These are phyloP conservation scores for Camellia oleifera DNA, from an alignment of 179 eudicot species.

Conservation along the genomic window DNA sequence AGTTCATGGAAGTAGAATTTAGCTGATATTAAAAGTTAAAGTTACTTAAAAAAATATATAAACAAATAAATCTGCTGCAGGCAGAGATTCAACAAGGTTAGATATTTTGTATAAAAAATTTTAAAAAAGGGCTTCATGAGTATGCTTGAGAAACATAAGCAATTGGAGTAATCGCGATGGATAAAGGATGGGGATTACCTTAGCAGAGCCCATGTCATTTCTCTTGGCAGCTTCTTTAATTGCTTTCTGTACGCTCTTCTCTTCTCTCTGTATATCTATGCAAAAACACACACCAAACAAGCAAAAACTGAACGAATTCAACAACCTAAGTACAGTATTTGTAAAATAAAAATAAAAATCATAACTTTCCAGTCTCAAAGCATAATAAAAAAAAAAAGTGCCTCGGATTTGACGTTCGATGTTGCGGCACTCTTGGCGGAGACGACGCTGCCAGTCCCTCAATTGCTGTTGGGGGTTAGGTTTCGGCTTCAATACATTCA, in stretches of 20 bases:
- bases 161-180: background rate
- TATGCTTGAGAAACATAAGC: too few relatives aligned
- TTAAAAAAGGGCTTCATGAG: too few relatives aligned
- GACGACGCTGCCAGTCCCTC: constrained; percentile 88
- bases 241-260: constrained; percentile 90
- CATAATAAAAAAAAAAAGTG: background rate
- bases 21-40: too few relatives aligned
- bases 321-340: background rate
- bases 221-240: constrained; percentile 92
- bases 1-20: background rate
- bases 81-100: too few relatives aligned
- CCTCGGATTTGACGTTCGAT: constrained; percentile 95
- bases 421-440: constrained; percentile 85
- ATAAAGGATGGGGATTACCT: constrained; percentile 39
- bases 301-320: background rate
- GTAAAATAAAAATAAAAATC: background rate
- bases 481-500: constrained; percentile 58
- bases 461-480: constrained; percentile 63
- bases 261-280: constrained; percentile 91
- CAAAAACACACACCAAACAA: background rate
- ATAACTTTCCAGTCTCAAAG: background rate
- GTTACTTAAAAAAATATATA: background rate
- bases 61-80: too few relatives aligned
- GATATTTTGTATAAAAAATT: too few relatives aligned
- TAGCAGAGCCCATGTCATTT: constrained; percentile 95